Base-by-base conservation (phyloP, 2,329 filamentous ascomycete species). In the Fusarium tupiense region DNA sequence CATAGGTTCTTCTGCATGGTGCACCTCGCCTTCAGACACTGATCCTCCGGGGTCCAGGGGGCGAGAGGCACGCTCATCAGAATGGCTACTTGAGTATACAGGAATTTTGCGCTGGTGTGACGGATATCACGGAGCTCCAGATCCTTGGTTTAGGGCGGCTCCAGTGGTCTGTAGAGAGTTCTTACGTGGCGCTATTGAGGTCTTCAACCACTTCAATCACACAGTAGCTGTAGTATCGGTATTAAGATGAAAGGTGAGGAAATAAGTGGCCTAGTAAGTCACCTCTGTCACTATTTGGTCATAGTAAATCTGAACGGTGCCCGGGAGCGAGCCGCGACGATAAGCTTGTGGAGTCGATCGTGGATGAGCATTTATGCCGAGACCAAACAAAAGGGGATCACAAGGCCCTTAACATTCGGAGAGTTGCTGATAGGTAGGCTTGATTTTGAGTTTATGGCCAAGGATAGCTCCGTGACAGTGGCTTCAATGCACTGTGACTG, bases 331-430 rank as follows among this genome's bases (percentile, higher is more conserved):
- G 4, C 31, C 49, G 22, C 12, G 24, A 22, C 24, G n/a, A 38
- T 54, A 54, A 54, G 19, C 13, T 7, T 29, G 7, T 29, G 50
- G 19, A 22, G 19, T 54, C 14, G 13, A 38, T 54, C 13, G 24
- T 0, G 14, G 19, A 29, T 22, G 13, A 6, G 8, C 0, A 17
- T 4, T 12, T 2, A 3, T 11, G 14, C 3, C 6, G 6, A 17
- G 9, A 9, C 9, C 4, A 29, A 4, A 10, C 35, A 54, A 19
- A 7, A 0, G 8, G 1, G 12, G 6, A 20, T 37, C 3, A 0
- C 22, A 13, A 2, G 3, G 14, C 14, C 16, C 7, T 17, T 12
- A 20, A 10, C 19, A 54, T 40, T 19, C 10, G 5, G 13, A 14
- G n/a, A 14, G 17, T 35, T 35, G 12, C 4, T 52, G 11, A 35